A percentile compares a stretch with the other conserved stretches of the same genome.
phyloP scores from a whole-genome alignment of 345 rosid genomes.

The Syzygium aromaticum region DNA sequence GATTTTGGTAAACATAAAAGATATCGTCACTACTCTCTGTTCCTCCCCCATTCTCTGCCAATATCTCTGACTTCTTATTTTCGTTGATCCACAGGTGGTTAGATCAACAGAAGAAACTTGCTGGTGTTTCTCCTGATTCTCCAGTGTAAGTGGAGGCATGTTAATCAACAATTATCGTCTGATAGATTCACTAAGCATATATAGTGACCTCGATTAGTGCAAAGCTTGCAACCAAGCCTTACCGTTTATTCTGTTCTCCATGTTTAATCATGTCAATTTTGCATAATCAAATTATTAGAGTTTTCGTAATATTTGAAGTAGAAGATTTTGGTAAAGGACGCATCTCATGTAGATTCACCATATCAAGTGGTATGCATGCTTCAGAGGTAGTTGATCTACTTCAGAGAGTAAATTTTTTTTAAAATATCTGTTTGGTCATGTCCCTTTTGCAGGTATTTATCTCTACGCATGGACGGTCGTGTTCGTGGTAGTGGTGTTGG shows the following conservation, averaged over 20 bases:
- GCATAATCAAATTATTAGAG: background rate
- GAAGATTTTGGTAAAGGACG: background rate
- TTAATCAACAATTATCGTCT: background rate
- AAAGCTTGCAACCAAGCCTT: background rate
- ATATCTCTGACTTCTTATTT: background rate
- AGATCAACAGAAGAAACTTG: conserved; percentile 81
- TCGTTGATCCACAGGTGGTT: conserved; percentile 51
- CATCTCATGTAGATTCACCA: background rate
- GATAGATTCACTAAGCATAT: background rate
- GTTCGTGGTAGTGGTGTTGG: conserved; percentile 94
- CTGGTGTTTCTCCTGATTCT: conserved; percentile 68
- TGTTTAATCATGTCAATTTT: background rate
- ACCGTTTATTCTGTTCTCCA: background rate
- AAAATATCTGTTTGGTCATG: background rate
- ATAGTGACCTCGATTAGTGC: background rate
- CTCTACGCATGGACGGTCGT: conserved; percentile 86
- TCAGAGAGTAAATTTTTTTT: background rate
- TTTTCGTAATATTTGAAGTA: background rate
- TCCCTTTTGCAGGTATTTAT: conserved; percentile 53
- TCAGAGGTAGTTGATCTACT: background rate
- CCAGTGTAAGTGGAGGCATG: conserved; percentile 58
- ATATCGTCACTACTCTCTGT: background rate
- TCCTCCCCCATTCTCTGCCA: background rate
- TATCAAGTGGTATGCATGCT: background rate
- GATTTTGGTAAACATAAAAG: background rate